phyloP scores from a whole-genome alignment of 2,329 filamentous ascomycete genomes.

The Tolypocladium guangdongense region DNA sequence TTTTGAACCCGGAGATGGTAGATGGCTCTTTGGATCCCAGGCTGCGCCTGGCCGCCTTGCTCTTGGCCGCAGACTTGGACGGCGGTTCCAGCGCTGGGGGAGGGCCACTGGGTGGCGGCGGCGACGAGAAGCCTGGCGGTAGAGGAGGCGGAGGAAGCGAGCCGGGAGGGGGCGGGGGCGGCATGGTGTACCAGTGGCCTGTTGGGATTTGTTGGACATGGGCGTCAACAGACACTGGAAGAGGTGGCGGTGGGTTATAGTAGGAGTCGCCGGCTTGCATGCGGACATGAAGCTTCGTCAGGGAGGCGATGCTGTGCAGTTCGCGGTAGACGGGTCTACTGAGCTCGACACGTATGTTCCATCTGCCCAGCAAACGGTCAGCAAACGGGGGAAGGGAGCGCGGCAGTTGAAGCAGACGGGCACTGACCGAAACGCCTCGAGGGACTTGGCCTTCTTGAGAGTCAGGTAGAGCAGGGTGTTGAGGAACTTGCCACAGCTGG shows the following conservation, averaged over 20 bases:
- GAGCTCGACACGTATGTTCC: conserved; percentile 55
- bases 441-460: conserved; percentile 39
- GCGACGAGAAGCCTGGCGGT: conserved; percentile 5
- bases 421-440: conserved; percentile 46
- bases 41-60: conserved; percentile 20
- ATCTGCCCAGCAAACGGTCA: conserved; percentile 25
- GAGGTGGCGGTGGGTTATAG: conserved; percentile 37
- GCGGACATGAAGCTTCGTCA: conserved; percentile 45
- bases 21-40: conserved; percentile 28
- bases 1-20: conserved; percentile 46
- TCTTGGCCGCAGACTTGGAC: conserved; percentile 24
- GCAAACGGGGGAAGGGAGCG: neutral
- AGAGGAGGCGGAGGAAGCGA: conserved; percentile 9
- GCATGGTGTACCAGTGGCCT: conserved; percentile 17
- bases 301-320: conserved; percentile 40
- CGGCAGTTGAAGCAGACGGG: neutral
- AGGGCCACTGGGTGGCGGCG: conserved; percentile 10
- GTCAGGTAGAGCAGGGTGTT: conserved; percentile 48
- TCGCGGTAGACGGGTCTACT: conserved; percentile 45
- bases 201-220: conserved; percentile 23
- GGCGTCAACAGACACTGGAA: conserved; percentile 23
- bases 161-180: conserved; percentile 9
- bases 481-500: conserved; percentile 52
- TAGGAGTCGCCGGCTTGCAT: conserved; percentile 47
- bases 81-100: conserved; percentile 20